Conservation (phyloP, 345 rosid species). For the Salix purpurea region DNA sequence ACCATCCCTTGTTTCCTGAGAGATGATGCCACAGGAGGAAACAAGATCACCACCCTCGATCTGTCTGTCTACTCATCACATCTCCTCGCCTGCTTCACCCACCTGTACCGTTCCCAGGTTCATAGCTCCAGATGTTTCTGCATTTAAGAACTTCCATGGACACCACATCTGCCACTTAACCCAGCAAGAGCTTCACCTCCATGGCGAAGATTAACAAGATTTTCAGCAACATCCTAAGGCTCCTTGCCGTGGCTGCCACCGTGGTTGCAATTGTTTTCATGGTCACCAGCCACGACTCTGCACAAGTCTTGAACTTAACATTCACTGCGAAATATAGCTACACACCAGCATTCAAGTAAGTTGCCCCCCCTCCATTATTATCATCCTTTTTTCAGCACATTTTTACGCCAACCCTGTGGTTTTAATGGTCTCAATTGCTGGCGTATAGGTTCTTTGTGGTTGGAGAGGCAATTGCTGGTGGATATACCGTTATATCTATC, state of each 20-base stretch:
- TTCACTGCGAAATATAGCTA: slow-evolving; percentile 48
- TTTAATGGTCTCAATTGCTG: not conserved
- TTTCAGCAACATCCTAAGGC: slow-evolving; percentile 32
- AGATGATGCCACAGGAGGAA: not conserved
- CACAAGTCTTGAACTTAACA: slow-evolving; percentile 48
- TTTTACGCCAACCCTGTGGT: not conserved
- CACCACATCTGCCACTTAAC: not conserved
- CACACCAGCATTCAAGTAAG: slow-evolving; percentile 49
- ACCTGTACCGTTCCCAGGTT: not conserved
- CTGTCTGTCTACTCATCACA: not conserved
- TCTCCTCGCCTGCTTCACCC: not conserved
- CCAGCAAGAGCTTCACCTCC: not conserved
- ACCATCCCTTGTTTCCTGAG: not conserved
- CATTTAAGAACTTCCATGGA: not conserved
- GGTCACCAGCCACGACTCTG: slow-evolving; percentile 42
- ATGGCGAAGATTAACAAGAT: slow-evolving; percentile 10
- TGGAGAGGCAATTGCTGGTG: slow-evolving; percentile 47
- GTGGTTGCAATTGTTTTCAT: slow-evolving; percentile 37
- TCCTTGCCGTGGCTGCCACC: slow-evolving; percentile 39
- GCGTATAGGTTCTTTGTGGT: slow-evolving; percentile 41
- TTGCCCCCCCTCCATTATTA: not conserved
- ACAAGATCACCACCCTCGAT: not conserved
- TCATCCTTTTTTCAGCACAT: not conserved
- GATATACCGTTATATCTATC: slow-evolving; percentile 30
- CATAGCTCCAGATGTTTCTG: not conserved